Evolutionary conservation across 1,284 basidiomycete species (phyloP).

Genomic region (Cryptococcus sp.): DNA sequence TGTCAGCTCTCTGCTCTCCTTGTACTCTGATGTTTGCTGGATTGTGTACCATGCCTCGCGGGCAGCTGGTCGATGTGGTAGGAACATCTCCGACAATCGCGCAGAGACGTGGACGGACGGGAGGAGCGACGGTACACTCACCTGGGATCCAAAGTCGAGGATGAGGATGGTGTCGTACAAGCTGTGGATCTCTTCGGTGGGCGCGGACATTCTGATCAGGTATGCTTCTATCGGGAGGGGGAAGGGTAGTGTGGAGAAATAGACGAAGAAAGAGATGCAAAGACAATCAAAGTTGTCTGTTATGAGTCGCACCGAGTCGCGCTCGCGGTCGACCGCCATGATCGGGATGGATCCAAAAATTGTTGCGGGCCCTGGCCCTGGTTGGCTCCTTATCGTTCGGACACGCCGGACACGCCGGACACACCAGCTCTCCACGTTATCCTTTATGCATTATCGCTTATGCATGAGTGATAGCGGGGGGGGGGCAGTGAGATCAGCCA

Average conservation of each 20-base stretch:
- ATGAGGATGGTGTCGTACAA: slow-evolving; percentile 96
- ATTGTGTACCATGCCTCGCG: too few species aligned
- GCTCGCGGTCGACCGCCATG: too few species aligned
- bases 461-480: too few species aligned
- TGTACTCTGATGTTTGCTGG: slow-evolving; percentile 4
- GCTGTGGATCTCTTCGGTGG: slow-evolving; percentile 70
- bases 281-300: not conserved
- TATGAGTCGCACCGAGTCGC: too few species aligned
- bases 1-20: not conserved
- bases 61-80: not conserved
- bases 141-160: slow-evolving; percentile 96
- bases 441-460: too few species aligned
- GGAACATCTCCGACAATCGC: not conserved
- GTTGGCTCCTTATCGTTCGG: too few species aligned
- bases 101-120: not conserved
- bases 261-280: not conserved
- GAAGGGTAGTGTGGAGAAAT: too few species aligned
- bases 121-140: slow-evolving; percentile 47
- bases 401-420: too few species aligned
- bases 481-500: too few species aligned
- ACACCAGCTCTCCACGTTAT: too few species aligned
- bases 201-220: not conserved
- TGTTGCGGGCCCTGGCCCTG: too few species aligned
- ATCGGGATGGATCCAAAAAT: too few species aligned
- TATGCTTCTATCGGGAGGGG: not conserved